Evolutionary conservation across 768 basidiomycete genomes (phyloP).

Genomic region (Psilocybe sp.): DNA sequence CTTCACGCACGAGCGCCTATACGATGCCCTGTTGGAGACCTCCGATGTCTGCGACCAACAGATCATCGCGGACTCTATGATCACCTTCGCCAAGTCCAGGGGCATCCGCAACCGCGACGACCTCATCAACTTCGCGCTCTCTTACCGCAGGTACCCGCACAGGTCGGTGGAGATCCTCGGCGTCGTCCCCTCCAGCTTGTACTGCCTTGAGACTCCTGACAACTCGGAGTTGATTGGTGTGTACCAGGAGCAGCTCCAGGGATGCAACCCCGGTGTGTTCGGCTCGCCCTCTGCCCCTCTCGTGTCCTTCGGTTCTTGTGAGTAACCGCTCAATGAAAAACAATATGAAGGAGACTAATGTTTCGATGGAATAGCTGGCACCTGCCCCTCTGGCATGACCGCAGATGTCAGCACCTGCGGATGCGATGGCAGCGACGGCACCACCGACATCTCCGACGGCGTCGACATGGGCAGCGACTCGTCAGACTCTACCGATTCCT

Average conservation of each 20-base stretch:
- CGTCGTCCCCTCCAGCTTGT: conserved; percentile 42
- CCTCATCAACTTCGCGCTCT: conserved; percentile 39
- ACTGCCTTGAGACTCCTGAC: conserved; percentile 37
- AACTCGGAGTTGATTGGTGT: conserved; percentile 40
- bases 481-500: conserved; percentile 12
- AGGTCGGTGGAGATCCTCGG: conserved; percentile 41
- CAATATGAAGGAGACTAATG: too few relatives aligned
- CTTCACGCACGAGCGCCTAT: conserved; percentile 32
- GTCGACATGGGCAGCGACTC: conserved; percentile 10
- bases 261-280: conserved; percentile 40
- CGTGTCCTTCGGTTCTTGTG: conserved; percentile 43
- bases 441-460: conserved; percentile 9
- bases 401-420: conserved; percentile 39
- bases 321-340: conserved; percentile 16
- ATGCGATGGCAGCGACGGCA: conserved; percentile 25
- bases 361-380: conserved; percentile 27
- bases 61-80: conserved; percentile 47
- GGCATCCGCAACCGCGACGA: conserved; percentile 36
- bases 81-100: conserved; percentile 44
- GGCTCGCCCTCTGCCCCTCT: conserved; percentile 37
- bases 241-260: conserved; percentile 39
- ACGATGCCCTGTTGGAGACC: conserved; percentile 41
- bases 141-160: conserved; percentile 40
- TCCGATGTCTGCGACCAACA: conserved; percentile 49
- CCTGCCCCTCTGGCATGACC: conserved; percentile 42